Base-by-base conservation (phyloP, 495 filamentous ascomycete genomes). In the Penicillium cinerascens region DNA sequence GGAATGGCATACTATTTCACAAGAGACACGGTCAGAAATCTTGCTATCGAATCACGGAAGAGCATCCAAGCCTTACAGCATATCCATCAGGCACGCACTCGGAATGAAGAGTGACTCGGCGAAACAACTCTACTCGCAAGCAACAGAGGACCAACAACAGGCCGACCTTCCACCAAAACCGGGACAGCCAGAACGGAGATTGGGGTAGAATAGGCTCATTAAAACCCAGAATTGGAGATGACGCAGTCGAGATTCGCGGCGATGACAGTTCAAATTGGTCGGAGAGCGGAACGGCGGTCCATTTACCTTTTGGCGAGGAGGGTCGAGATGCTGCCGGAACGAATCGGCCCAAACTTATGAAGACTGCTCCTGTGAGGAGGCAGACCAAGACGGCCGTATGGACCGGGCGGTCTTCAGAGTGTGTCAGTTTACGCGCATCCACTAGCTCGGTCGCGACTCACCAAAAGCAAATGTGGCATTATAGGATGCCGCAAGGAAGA, bases 71-170 rank as follows among this genome's bases (percentile, higher is more conserved):
- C n/a, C 74, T 61, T 67, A 78, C 78, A 44, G 71, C 53, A 50
- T 74, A 66, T 53, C 67, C 67, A 37, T 56, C 21, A 18, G 69
- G 61, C 17, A 67, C 60, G 55, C 78, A 81, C 58, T 79, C 75
- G 13, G 42, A 62, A 46, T 73, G 60, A 27, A 67, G 41, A 10
- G 66, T 64, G 3, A 72, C 59, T 44, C 60, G 59, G 13, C 68
- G 67, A 51, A 72, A 74, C 3, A 76, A 29, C 29, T 70, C 66
- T 35, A 79, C 51, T 15, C 77, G 71, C 40, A 71, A 42, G 16
- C 68, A 70, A 26, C 68, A 60, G n/a, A 73, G 46, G 3, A n/a
- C 45, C 5, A 66, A 41, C 4, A 74, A 26, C 15, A 65, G 20
- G 25, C 49, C 62, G 26, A 70, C 16, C 42, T 64, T 67, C 61